Conservation (phyloP, 345 rosid genomes). For the Eucalyptus cladocalyx region DNA sequence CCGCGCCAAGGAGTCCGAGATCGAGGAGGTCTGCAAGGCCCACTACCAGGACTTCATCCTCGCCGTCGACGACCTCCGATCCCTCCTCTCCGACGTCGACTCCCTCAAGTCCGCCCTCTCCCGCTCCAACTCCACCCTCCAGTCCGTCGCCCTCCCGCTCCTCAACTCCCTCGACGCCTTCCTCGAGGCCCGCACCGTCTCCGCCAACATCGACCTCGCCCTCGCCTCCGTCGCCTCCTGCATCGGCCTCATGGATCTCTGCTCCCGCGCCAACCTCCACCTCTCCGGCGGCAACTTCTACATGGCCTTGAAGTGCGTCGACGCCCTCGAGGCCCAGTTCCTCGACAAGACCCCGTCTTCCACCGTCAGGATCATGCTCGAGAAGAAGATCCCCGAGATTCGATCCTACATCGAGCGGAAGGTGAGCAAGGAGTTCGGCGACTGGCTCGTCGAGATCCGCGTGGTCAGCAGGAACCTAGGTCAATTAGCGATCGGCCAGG, state of each 20-base stretch:
- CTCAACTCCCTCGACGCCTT: constrained; percentile 61
- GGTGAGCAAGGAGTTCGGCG: constrained; percentile 77
- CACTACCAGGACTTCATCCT: constrained; percentile 95
- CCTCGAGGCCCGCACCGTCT: constrained; percentile 62
- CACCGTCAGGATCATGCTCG: constrained; percentile 74
- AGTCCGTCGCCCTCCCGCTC: constrained; percentile 75
- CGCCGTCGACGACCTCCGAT: constrained; percentile 97
- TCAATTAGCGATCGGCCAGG: constrained; percentile 93
- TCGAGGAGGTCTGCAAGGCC: constrained; percentile 95
- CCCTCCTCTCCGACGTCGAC: constrained; percentile 94
- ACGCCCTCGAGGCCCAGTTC: constrained; percentile 59
- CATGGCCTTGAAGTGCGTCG: constrained; percentile 83
- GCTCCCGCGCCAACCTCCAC: constrained; percentile 64
- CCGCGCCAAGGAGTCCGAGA: constrained; percentile 89
- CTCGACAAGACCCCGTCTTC: constrained; percentile 59
- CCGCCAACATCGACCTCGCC: constrained; percentile 66
- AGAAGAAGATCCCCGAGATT: constrained; percentile 73
- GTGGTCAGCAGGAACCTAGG: constrained; percentile 87
- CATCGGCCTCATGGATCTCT: constrained; percentile 63
- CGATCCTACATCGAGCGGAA: constrained; percentile 75
- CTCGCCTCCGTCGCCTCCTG: constrained; percentile 39
- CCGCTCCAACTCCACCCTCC: constrained; percentile 82
- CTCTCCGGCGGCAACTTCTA: constrained; percentile 57
- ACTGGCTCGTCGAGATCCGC: constrained; percentile 98
- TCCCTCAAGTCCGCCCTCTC: constrained; percentile 81